phyloP scores from a whole-genome alignment of 768 basidiomycete genomes.

The Agaricus subrufescens region DNA sequence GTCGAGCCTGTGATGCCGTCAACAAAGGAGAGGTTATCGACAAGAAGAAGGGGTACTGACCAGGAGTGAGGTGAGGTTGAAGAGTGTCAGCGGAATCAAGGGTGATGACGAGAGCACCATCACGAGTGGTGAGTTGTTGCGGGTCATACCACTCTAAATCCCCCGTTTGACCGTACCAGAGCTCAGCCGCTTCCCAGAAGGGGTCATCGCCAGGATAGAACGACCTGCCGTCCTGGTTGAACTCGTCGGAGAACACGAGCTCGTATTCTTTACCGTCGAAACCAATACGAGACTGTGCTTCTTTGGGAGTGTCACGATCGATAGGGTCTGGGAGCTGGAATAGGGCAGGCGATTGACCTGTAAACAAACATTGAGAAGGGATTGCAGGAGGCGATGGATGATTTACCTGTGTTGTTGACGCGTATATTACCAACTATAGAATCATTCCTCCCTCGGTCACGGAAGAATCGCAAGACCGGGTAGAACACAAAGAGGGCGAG shows the following conservation, averaged over 20 bases:
- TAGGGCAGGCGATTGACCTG: conserved; percentile 61
- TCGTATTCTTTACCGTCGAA: conserved; percentile 69
- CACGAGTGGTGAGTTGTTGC: conserved; percentile 55
- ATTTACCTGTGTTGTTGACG: conserved; percentile 51
- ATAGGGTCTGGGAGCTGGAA: conserved; percentile 57
- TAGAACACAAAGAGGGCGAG: conserved; percentile 78
- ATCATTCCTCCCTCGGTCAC: conserved; percentile 27
- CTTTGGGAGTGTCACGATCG: conserved; percentile 64
- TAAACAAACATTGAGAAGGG: background rate
- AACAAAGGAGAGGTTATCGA: background rate
- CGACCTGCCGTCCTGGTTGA: conserved; percentile 58
- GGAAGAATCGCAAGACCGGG: conserved; percentile 58
- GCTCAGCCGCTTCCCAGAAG: conserved; percentile 65
- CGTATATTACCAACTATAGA: conserved; percentile 59
- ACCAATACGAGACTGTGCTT: conserved; percentile 57
- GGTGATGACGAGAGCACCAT: conserved; percentile 65
- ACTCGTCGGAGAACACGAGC: conserved; percentile 76
- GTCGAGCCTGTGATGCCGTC: conserved; percentile 28
- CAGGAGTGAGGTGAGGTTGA: conserved; percentile 24
- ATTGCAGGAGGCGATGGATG: conserved; percentile 1
- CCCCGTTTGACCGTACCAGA: conserved; percentile 68
- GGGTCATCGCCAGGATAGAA: conserved; percentile 66
- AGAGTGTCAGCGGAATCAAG: conserved; percentile 44
- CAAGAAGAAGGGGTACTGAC: conserved; percentile 14
- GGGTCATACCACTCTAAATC: conserved; percentile 81